phyloP scores from a whole-genome alignment of 179 eudicot species.

The Heliamphora pulchella region DNA sequence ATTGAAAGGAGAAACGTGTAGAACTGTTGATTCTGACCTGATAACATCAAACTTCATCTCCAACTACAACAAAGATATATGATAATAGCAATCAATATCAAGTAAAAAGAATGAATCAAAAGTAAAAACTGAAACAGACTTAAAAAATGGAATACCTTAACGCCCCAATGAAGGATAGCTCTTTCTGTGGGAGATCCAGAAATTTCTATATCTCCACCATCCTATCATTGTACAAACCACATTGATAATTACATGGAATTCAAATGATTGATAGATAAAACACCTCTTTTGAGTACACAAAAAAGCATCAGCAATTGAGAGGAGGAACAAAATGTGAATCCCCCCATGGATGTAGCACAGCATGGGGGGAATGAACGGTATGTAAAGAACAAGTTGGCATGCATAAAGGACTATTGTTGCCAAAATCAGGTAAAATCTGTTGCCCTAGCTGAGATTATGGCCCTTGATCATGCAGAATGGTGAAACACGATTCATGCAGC shows the following conservation, averaged over 20 bases:
- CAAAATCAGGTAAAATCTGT: background rate
- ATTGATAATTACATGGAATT: background rate
- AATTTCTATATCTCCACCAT: conserved; percentile 50
- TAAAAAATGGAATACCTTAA: conserved; percentile 44
- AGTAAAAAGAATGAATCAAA: background rate
- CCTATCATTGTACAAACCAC: too few relatives aligned
- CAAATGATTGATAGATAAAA: background rate
- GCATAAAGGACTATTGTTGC: background rate
- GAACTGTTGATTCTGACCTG: conserved; percentile 55
- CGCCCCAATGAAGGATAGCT: conserved; percentile 84
- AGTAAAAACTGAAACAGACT: background rate
- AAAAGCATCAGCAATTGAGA: background rate
- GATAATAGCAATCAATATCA: conserved; percentile 4
- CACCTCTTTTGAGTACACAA: background rate
- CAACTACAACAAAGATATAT: conserved; percentile 33
- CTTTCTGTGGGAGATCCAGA: conserved; percentile 95
- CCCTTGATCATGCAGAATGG: background rate
- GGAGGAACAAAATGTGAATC: conserved; percentile 4
- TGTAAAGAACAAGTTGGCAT: background rate
- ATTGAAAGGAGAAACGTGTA: conserved; percentile 83
- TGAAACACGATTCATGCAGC: background rate
- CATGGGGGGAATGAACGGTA: background rate
- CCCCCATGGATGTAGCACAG: background rate
- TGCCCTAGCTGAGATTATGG: background rate
- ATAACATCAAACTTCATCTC: conserved; percentile 78